Conservation (phyloP, 805 yeast genomes). For the Jamesozyma hellenica region DNA sequence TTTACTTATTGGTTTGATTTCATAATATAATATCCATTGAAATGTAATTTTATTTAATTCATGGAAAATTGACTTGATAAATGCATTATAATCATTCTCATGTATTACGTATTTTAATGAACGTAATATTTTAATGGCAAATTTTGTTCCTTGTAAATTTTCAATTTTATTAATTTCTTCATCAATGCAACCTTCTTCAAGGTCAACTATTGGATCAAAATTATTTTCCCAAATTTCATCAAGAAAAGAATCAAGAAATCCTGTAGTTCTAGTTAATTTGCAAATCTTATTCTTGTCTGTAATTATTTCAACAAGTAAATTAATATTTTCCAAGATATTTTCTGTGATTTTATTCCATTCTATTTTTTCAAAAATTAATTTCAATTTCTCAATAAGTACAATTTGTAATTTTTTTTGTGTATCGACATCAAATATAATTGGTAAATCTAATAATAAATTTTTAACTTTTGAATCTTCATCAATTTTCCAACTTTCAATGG, state of each 20-base stretch:
- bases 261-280: conserved; percentile 4
- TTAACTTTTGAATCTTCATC: background rate
- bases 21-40: conserved; percentile 19
- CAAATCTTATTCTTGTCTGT: conserved; percentile 9
- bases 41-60: conserved; percentile 16
- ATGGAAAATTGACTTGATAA: conserved; percentile 14
- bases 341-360: conserved; percentile 6
- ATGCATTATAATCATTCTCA: conserved; percentile 4
- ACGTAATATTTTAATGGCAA: conserved; percentile 8
- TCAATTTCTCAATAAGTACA: background rate
- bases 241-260: conserved; percentile 11
- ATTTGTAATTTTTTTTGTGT: background rate
- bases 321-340: background rate
- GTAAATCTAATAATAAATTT: conserved; percentile 13
- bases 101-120: conserved; percentile 9
- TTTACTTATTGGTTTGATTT: conserved; percentile 5
- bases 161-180: conserved; percentile 4
- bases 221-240: conserved; percentile 19
- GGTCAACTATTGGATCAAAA: conserved; percentile 17
- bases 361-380: conserved; percentile 2
- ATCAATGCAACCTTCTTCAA: conserved; percentile 8
- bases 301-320: conserved; percentile 6
- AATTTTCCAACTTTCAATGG: conserved; percentile 31
- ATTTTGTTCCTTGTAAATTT: conserved; percentile 3
- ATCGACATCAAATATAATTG: conserved; percentile 4